Base-by-base conservation (phyloP, 345 rosid species). In the Salix exigua region DNA sequence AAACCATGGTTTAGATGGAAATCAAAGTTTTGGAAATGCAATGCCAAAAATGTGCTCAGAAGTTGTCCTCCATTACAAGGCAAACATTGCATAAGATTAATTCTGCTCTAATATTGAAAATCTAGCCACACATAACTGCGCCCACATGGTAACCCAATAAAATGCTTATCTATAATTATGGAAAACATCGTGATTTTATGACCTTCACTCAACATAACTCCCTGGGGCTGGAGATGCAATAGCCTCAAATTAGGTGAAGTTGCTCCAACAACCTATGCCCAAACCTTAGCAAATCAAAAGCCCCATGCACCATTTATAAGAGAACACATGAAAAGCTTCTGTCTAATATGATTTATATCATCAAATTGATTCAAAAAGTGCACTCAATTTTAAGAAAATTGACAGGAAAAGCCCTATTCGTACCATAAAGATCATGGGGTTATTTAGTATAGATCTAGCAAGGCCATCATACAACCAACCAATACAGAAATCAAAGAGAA, bases 131-230 rank as follows among this genome's bases (percentile, higher is more conserved):
- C 61, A 21, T 8, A 55, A n/a, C 61, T 55, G 50, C 11, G 4
- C 61, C 26, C 18, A 51, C 19, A 51, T 51, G 58, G 58, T 6
- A 51, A 51, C 58, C 9, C 19, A 6, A 51, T 17, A 6, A 51
- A 51, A 33, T 51, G 58, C 9, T 51, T 51, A 19, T 18, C 58
- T 7, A 51, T 19, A 51, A 51, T 5, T 18, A 51, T 51, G 58
- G n/a, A 17, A 51, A 51, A 51, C 28, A 50, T 70, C 68, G 28
- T 51, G 19, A 77, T 62, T 35, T 33, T 8, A 46, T 46, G 62
- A 33, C 38, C 73, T 69, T 60, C 73, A 19, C 66, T 33, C 46
- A 69, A 62, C 63, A 68, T 28, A 60, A 38, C 66, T 63, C 38
- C 50, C 44, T 7, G 55, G 38, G 14, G 26, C 60, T 65, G 37